Evolutionary conservation across 805 yeast genomes (phyloP), one percentile per base, ranked within the genome.

Genomic region (Hagleromyces aurorensis): DNA sequence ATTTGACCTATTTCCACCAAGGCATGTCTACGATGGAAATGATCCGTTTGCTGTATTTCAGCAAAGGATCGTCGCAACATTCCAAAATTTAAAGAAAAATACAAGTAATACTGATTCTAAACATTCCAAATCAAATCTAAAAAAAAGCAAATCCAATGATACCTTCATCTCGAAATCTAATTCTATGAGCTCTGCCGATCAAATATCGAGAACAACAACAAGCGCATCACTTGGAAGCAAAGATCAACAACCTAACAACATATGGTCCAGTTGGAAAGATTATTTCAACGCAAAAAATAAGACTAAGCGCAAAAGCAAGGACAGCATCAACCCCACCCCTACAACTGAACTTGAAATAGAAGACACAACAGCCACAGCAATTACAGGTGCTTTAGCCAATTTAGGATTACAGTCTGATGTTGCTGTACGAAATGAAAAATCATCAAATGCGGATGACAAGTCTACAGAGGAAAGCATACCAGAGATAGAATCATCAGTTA

Each of bases 1-100:
- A 20, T 80, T 79, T 52, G 78, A 73, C 50, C 61, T 71, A 21
- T 72, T 72, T 31, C 70, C 66, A 36, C 76, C 77, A 13, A 61
- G 50, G 23, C 68, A 63, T 37, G 34, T 57, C 2, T 53, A 48
- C 36, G 44, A 43, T 32, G 51, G 50, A 7, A 33, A 39, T 8
- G 57, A 54, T 32, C 40, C 53, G 8, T 33, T 52, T 16, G 40
- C 48, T 3, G 37, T 39, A 10, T 40, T 55, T 13, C 57, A 55
- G 32, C 55, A 53, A 33, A 43, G 41, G 30, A 33, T 54, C 5
- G 40, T 51, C 16, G 44, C 54, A 5, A 57, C 61, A 21, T 46
- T 46, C 15, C 56, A 59, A 28, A 57, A 49, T 27, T 29, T 42
- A 14, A 55, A 52, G 29, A 57, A 46, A 30, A 36, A 29, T 16